Evolutionary conservation across 1,284 basidiomycete species (phyloP).

Genomic region (Sporisorium iseilematis-ciliati): DNA sequence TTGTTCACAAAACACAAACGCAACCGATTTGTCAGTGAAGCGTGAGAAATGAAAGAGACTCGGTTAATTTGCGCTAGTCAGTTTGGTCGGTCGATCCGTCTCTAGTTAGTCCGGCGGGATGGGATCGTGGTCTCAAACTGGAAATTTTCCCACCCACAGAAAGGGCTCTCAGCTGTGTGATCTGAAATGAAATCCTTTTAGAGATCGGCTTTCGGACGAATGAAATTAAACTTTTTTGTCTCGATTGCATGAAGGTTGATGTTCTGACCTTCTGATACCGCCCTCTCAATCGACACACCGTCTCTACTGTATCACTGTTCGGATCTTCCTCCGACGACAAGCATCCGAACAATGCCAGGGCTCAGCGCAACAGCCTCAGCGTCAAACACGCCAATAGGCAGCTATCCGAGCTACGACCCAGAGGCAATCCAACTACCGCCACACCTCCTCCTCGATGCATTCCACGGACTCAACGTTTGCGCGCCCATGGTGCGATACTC

Average conservation of each 20-base stretch:
- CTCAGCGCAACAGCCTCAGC: background rate
- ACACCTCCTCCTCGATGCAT: slow-evolving; percentile 54
- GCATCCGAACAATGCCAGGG: slow-evolving; percentile 4
- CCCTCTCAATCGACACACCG: background rate
- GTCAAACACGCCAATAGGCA: slow-evolving; percentile 2
- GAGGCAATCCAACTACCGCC: slow-evolving; percentile 38
- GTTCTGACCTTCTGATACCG: background rate
- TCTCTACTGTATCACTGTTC: background rate
- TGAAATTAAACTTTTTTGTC: background rate
- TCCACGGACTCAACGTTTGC: slow-evolving; percentile 58
- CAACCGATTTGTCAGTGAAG: background rate
- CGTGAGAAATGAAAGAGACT: slow-evolving; percentile 21
- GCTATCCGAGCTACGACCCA: slow-evolving; percentile 30
- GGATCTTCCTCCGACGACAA: background rate
- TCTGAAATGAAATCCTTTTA: background rate
- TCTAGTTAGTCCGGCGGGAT: background rate
- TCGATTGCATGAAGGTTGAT: too few relatives aligned
- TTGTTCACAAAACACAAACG: background rate
- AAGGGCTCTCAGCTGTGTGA: too few relatives aligned
- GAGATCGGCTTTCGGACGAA: background rate
- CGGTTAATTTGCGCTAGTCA: slow-evolving; percentile 3
- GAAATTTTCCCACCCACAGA: background rate
- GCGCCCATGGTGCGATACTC: slow-evolving; percentile 75
- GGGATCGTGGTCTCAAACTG: background rate
- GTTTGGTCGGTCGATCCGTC: slow-evolving; percentile 9